A percentile compares a stretch with the other conserved stretches of the same genome.
Evolutionary conservation across 1,284 basidiomycete species (phyloP).

Genomic region (Cutaneotrichosporon sp.): DNA sequence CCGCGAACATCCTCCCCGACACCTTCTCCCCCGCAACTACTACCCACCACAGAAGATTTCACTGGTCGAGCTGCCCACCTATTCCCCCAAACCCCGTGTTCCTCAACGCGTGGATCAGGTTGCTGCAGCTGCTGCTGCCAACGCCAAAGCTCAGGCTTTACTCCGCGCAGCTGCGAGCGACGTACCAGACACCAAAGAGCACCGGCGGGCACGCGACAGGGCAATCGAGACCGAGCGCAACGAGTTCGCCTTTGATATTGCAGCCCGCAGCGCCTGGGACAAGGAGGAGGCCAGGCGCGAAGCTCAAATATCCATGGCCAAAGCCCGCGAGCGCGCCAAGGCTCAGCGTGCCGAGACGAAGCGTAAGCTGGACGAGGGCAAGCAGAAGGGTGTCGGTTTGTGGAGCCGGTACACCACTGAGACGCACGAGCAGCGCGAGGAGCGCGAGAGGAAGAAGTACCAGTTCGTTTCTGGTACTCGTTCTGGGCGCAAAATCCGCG

Average conservation of each 20-base stretch:
- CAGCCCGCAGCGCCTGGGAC: conserved; percentile 37
- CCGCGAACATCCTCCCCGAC: conserved; percentile 40
- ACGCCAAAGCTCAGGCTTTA: conserved; percentile 9
- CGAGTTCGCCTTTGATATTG: conserved; percentile 32
- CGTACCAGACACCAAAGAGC: conserved; percentile 15
- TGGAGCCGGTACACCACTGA: conserved; percentile 43
- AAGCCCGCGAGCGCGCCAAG: conserved; percentile 33
- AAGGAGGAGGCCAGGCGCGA: conserved; percentile 15
- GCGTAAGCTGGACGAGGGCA: conserved; percentile 31
- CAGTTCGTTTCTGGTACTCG: conserved; percentile 41
- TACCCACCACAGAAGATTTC: conserved; percentile 30
- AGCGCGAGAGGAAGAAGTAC: conserved; percentile 28
- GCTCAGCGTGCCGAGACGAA: conserved; percentile 31
- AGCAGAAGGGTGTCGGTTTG: conserved; percentile 41
- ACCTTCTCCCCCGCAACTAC: conserved; percentile 36
- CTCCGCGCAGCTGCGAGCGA: not conserved
- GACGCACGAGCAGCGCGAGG: conserved; percentile 33
- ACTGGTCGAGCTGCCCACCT: conserved; percentile 35
- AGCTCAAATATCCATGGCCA: conserved; percentile 13
- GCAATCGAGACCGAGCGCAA: conserved; percentile 12
- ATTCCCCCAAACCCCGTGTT: conserved; percentile 16
- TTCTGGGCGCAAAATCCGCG: conserved; percentile 33
- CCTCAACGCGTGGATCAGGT: conserved; percentile 23
- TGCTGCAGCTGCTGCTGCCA: conserved; percentile 2
- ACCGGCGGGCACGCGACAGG: conserved; percentile 15